A percentile compares a stretch with the other conserved stretches of the same genome.
These are phyloP conservation scores for Lentinus polychrous DNA, from an alignment of 1,284 basidiomycete species.

Conservation along the genomic window DNA sequence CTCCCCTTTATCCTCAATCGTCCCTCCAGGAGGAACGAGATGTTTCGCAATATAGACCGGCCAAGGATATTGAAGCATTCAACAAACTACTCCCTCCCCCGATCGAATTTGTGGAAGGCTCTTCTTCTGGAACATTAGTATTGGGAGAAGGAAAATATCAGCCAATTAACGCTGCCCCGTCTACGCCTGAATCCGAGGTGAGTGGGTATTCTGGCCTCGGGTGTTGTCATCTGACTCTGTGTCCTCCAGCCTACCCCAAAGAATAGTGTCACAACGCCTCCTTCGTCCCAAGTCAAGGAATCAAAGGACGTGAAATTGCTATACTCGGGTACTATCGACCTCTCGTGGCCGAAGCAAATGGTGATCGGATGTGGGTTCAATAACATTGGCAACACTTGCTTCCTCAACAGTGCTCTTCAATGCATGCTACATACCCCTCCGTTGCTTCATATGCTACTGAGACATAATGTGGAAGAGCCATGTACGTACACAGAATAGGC, in stretches of 20 bases:
- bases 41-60: slow-evolving; percentile 49
- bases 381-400: slow-evolving; percentile 97
- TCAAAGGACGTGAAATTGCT: slow-evolving; percentile 25
- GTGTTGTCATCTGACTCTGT: neutral
- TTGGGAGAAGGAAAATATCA: slow-evolving; percentile 69
- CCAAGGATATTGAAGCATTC: slow-evolving; percentile 66
- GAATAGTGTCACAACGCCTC: neutral
- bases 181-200: slow-evolving; percentile 31
- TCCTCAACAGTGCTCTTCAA: slow-evolving; percentile 93
- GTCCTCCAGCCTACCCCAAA: neutral
- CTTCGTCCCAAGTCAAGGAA: slow-evolving; percentile 9
- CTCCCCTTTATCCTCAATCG: slow-evolving; percentile 44
- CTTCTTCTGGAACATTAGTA: slow-evolving; percentile 63
- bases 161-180: slow-evolving; percentile 58
- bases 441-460: slow-evolving; percentile 63
- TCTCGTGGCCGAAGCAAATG: slow-evolving; percentile 44
- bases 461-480: slow-evolving; percentile 34
- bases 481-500: slow-evolving; percentile 29
- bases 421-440: slow-evolving; percentile 93
- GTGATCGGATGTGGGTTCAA: slow-evolving; percentile 62
- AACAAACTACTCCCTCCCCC: slow-evolving; percentile 67
- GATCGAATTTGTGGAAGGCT: slow-evolving; percentile 76
- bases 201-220: slow-evolving; percentile 13
- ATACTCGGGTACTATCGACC: slow-evolving; percentile 46
- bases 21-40: slow-evolving; percentile 47